Conservation (phyloP, 108 stramenopile species). For the Aurantiochytrium sp. region DNA sequence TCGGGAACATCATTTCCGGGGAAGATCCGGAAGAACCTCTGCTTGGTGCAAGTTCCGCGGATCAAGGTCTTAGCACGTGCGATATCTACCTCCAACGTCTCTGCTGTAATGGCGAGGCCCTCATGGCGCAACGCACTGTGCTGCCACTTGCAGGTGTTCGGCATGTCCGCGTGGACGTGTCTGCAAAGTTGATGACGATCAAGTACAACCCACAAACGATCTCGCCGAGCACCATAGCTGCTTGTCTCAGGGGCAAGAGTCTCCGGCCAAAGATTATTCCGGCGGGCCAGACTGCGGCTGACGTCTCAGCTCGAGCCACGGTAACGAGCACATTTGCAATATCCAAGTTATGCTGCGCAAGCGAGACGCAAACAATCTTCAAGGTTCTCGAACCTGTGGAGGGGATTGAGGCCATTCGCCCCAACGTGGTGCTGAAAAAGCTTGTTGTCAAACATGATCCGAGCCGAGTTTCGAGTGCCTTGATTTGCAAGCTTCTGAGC, state of each 20-base stretch:
- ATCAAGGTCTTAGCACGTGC: background rate
- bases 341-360: background rate
- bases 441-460: background rate
- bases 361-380: background rate
- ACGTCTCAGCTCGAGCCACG: background rate
- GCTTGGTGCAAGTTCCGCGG: background rate
- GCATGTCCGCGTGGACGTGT: background rate
- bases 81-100: background rate
- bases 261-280: background rate
- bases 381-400: background rate
- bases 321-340: background rate
- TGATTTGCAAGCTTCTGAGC: background rate
- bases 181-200: background rate
- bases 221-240: background rate
- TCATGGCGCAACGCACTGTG: background rate
- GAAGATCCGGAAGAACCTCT: background rate
- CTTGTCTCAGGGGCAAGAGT: background rate
- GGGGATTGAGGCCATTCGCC: background rate
- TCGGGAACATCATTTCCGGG: background rate
- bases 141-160: background rate
- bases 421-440: background rate
- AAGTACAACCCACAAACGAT: background rate
- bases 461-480: background rate
- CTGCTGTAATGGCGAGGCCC: background rate
- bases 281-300: background rate